Evolutionary conservation across 345 rosid genomes (phyloP).

Genomic region (Eucalyptus albens): DNA sequence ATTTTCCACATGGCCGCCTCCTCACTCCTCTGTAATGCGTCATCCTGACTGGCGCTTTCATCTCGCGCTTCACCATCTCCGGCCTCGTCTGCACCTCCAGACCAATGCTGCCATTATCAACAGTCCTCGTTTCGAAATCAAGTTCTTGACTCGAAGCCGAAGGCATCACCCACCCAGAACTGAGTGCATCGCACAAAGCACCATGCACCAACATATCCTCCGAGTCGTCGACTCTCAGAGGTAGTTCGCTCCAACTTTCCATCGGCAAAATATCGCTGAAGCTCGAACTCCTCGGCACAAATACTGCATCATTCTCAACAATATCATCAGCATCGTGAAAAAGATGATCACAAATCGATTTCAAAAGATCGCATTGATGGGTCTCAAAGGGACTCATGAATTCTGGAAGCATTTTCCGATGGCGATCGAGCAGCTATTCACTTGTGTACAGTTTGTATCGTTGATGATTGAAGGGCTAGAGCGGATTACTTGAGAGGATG

Average conservation of each 20-base stretch:
- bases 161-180: conserved; percentile 10
- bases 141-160: background rate
- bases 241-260: conserved; percentile 27
- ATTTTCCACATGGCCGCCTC: conserved; percentile 42
- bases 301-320: background rate
- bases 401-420: background rate
- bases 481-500: background rate
- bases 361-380: background rate
- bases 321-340: background rate
- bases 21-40: conserved; percentile 32
- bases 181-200: conserved; percentile 14
- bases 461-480: background rate
- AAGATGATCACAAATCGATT: background rate
- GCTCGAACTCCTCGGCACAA: conserved; percentile 5
- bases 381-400: background rate
- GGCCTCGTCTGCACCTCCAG: background rate
- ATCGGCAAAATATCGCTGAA: conserved; percentile 8
- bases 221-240: conserved; percentile 13
- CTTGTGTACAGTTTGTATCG: background rate
- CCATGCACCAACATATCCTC: conserved; percentile 22
- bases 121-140: background rate
- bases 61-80: background rate
- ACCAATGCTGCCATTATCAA: background rate
- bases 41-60: background rate
- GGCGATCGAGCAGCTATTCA: background rate